Evolutionary conservation across 2,329 filamentous ascomycete species (phyloP).

Genomic region (Pyrenophora seminiperda): DNA sequence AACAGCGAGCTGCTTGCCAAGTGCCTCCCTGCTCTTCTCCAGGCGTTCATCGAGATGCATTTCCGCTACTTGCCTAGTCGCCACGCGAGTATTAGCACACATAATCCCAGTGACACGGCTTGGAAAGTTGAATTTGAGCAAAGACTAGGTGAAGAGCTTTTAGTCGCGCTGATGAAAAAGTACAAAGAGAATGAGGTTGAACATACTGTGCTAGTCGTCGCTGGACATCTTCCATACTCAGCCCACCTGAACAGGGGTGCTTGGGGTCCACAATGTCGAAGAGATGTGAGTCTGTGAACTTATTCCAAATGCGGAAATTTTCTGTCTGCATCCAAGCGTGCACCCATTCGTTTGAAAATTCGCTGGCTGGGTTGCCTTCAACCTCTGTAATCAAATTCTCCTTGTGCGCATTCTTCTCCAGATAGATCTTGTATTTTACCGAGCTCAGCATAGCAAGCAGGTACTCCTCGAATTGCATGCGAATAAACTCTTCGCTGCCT

Average conservation of each 20-base stretch:
- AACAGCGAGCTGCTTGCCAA: conserved; percentile 87
- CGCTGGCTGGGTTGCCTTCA: conserved; percentile 81
- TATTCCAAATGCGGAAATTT: conserved; percentile 88
- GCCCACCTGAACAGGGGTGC: conserved; percentile 89
- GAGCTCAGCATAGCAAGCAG: conserved; percentile 84
- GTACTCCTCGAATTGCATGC: conserved; percentile 96
- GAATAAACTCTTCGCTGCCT: conserved; percentile 96
- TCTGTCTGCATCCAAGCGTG: conserved; percentile 86
- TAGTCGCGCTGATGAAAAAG: conserved; percentile 30
- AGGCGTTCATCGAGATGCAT: conserved; percentile 91
- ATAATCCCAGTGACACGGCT: conserved; percentile 33
- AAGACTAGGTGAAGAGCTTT: conserved; percentile 33
- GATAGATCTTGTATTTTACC: conserved; percentile 77
- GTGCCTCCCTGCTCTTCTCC: conserved; percentile 77
- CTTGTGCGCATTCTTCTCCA: conserved; percentile 54
- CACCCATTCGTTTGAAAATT: conserved; percentile 85
- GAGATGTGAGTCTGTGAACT: conserved; percentile 74
- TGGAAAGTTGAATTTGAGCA: conserved; percentile 39
- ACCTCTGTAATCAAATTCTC: conserved; percentile 65
- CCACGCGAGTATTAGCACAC: conserved; percentile 47
- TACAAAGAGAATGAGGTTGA: conserved; percentile 13
- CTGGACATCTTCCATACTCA: conserved; percentile 94
- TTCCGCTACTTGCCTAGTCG: conserved; percentile 76
- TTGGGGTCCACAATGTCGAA: conserved; percentile 94
- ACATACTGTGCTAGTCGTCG: conserved; percentile 74